Percentiles rank a stretch among this genome's conserved stretches.
phyloP scores from a whole-genome alignment of 805 yeast species.

The Cyberlindnera japonica region DNA sequence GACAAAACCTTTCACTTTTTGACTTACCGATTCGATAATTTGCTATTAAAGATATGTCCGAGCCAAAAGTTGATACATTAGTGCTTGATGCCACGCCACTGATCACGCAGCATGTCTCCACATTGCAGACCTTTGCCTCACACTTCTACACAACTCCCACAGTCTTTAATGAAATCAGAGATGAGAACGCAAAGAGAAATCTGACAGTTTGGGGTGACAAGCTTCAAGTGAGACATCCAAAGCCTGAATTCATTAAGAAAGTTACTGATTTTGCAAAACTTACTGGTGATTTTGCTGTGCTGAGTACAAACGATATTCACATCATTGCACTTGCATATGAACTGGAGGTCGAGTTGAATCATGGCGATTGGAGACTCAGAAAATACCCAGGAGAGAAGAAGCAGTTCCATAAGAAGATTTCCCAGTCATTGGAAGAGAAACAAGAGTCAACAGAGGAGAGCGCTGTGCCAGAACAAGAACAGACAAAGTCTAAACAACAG shows the following conservation, averaged over 20 bases:
- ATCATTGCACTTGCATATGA: conserved; percentile 90
- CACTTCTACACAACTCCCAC: conserved; percentile 89
- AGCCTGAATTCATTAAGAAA: conserved; percentile 26
- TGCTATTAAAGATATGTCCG: conserved; percentile 6
- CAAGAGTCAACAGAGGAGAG: conserved; percentile 3
- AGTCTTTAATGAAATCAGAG: conserved; percentile 80
- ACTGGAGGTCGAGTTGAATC: conserved; percentile 65
- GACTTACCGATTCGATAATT: background rate
- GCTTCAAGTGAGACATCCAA: conserved; percentile 75
- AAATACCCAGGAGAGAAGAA: conserved; percentile 62
- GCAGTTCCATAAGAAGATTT: conserved; percentile 17
- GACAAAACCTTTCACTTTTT: background rate
- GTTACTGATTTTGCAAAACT: conserved; percentile 61
- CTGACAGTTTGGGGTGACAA: conserved; percentile 76
- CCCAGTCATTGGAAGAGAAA: conserved; percentile 8
- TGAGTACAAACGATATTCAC: conserved; percentile 89
- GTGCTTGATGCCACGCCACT: conserved; percentile 95
- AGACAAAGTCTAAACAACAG: background rate
- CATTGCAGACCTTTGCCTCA: conserved; percentile 65
- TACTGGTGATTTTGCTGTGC: conserved; percentile 88
- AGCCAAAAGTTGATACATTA: conserved; percentile 34
- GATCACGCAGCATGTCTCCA: conserved; percentile 77
- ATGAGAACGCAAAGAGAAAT: conserved; percentile 78
- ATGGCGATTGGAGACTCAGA: conserved; percentile 70
- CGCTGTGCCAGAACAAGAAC: background rate